Evolutionary conservation across 345 rosid species (phyloP).

Genomic region (Fremontodendron californicum): DNA sequence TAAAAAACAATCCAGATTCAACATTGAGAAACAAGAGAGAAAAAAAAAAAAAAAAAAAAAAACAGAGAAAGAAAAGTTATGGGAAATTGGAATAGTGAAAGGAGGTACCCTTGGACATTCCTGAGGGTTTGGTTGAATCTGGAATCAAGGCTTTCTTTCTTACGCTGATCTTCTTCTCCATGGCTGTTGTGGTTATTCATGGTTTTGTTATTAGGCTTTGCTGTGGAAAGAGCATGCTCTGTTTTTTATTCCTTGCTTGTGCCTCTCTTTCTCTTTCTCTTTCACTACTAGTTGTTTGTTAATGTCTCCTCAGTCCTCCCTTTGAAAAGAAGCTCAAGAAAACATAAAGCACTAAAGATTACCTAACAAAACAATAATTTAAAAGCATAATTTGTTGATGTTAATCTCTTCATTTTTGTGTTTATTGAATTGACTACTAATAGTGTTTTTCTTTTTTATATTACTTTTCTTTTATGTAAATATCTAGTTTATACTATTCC

Average conservation of each 20-base stretch:
- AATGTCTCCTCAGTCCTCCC: too few species aligned
- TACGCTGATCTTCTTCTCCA: constrained; percentile 12
- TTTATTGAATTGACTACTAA: too few species aligned
- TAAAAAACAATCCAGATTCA: background rate
- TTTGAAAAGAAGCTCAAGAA: too few species aligned
- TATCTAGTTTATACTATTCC: too few species aligned
- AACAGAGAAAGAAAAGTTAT: background rate
- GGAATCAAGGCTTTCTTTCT: constrained; percentile 60
- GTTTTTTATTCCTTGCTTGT: background rate
- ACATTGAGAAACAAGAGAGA: constrained; percentile 8
- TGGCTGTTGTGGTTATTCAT: constrained; percentile 28
- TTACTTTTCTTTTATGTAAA: too few species aligned
- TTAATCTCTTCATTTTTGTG: too few species aligned
- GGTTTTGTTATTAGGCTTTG: constrained; percentile 10
- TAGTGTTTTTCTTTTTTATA: too few species aligned
- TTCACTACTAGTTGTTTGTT: too few species aligned
- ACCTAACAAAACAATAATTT: too few species aligned
- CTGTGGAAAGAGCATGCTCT: constrained; percentile 13
- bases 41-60: background rate
- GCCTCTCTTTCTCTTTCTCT: background rate
- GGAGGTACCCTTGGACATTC: constrained; percentile 77
- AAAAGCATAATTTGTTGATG: too few species aligned
- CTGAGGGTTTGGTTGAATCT: constrained; percentile 86
- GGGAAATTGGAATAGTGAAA: background rate
- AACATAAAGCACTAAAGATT: too few species aligned